Evolutionary conservation across 176 grass and related monocot species (phyloP).

Genomic region (Carex littledalei): DNA sequence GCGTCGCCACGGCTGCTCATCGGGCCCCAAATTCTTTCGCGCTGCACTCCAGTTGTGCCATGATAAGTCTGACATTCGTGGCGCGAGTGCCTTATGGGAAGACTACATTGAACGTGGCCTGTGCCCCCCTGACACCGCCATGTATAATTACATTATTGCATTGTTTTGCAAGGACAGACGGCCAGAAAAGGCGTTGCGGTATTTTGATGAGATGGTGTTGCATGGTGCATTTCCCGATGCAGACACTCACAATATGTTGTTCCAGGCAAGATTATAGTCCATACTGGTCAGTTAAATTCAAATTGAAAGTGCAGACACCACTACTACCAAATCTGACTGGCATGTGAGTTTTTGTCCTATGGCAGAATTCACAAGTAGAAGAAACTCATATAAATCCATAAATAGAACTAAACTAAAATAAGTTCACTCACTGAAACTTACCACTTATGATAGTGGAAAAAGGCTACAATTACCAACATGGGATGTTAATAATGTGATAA

Average conservation of each 20-base stretch:
- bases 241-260: constrained; percentile 44
- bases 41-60: constrained; percentile 33
- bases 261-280: constrained; percentile 20
- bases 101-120: constrained; percentile 27
- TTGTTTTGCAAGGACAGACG: constrained; percentile 37
- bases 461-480: not conserved
- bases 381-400: not conserved
- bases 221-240: constrained; percentile 60
- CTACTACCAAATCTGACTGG: not conserved
- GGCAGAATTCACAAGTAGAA: not conserved
- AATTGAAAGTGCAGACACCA: not conserved
- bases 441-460: not conserved
- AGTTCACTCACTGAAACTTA: not conserved
- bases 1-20: constrained; percentile 34
- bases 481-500: not conserved
- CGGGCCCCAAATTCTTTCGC: constrained; percentile 66
- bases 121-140: constrained; percentile 39
- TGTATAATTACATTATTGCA: constrained; percentile 67
- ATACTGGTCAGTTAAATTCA: not conserved
- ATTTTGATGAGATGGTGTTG: constrained; percentile 64
- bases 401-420: not conserved
- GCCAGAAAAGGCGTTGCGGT: constrained; percentile 23
- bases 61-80: constrained; percentile 16
- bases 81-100: constrained; percentile 46
- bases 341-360: not conserved